Conservation (phyloP, 2,329 filamentous ascomycete genomes). For the Arthroderma uncinatum region DNA sequence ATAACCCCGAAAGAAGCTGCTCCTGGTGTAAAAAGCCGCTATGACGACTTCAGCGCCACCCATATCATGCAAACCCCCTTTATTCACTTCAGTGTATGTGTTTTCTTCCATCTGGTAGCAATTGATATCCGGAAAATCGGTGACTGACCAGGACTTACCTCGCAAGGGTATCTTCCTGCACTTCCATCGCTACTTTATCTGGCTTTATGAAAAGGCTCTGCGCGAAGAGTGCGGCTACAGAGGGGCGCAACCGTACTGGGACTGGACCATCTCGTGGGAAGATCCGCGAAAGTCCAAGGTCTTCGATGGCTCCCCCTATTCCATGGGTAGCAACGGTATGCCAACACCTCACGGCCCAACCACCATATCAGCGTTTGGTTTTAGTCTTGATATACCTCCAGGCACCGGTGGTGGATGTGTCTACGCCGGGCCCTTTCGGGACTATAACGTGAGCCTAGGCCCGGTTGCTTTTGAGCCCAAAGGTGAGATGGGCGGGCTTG, state of each 20-base stretch:
- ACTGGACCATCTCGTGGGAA: conserved; percentile 19
- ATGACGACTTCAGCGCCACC: conserved; percentile 11
- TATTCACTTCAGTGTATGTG: conserved; percentile 13
- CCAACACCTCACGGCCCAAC: conserved; percentile 5
- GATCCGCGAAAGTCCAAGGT: conserved; percentile 17
- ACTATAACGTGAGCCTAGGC: conserved; percentile 31
- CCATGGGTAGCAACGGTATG: conserved; percentile 22
- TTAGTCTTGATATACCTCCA: conserved; percentile 7
- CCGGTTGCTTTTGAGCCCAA: conserved; percentile 15
- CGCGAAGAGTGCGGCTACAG: conserved; percentile 32
- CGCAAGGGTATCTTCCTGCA: conserved; percentile 18
- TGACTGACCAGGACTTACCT: too few species aligned
- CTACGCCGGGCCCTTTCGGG: conserved; percentile 21
- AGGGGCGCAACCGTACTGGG: conserved; percentile 30
- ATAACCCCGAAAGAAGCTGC: background rate
- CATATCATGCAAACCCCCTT: conserved; percentile 11
- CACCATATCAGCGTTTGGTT: background rate
- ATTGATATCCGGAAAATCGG: background rate
- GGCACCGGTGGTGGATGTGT: conserved; percentile 24
- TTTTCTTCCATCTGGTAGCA: background rate
- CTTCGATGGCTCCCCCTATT: conserved; percentile 23
- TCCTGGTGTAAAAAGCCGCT: conserved; percentile 12
- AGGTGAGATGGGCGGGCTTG: conserved; percentile 10
- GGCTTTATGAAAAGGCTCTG: conserved; percentile 29
- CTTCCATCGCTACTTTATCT: conserved; percentile 32